Evolutionary conservation across 352 stramenopile species (phyloP).

Genomic region (Pythium dissotocum): DNA sequence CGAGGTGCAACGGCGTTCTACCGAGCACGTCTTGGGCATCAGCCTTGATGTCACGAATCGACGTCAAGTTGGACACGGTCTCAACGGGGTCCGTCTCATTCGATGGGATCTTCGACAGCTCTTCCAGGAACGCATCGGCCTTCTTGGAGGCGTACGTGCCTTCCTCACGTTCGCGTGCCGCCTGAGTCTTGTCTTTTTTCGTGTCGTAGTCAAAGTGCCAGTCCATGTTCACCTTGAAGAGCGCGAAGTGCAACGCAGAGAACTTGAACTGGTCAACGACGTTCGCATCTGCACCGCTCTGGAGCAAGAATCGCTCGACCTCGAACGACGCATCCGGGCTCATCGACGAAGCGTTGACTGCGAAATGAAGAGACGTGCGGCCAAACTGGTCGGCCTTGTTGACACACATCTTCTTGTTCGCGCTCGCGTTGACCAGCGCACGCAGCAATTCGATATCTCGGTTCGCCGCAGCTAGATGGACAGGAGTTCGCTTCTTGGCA

Average conservation of each 20-base stretch:
- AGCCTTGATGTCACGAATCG: conserved; percentile 47
- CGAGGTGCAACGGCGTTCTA: conserved; percentile 62
- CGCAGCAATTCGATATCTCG: conserved; percentile 64
- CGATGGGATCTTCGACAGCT: conserved; percentile 41
- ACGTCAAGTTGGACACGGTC: conserved; percentile 68
- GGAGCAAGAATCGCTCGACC: conserved; percentile 69
- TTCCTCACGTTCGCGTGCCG: conserved; percentile 36
- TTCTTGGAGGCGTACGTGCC: conserved; percentile 56
- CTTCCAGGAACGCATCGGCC: conserved; percentile 38
- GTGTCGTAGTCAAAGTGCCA: conserved; percentile 61
- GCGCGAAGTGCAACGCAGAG: conserved; percentile 59
- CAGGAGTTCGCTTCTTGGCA: conserved; percentile 45
- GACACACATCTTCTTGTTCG: conserved; percentile 39
- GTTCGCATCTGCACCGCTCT: conserved; percentile 52
- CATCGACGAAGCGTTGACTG: conserved; percentile 68
- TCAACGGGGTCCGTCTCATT: conserved; percentile 69
- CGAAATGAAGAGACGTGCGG: conserved; percentile 70
- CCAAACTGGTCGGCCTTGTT: conserved; percentile 53
- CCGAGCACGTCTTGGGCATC: conserved; percentile 46
- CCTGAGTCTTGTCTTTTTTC: conserved; percentile 25
- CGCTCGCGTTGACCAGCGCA: conserved; percentile 40
- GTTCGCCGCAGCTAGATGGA: conserved; percentile 62
- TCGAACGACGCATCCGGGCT: conserved; percentile 75
- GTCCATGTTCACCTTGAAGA: conserved; percentile 69
- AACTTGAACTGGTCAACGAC: conserved; percentile 62